phyloP scores from a whole-genome alignment of 116 monocot genomes.

The Phalaenopsis hybrid region DNA sequence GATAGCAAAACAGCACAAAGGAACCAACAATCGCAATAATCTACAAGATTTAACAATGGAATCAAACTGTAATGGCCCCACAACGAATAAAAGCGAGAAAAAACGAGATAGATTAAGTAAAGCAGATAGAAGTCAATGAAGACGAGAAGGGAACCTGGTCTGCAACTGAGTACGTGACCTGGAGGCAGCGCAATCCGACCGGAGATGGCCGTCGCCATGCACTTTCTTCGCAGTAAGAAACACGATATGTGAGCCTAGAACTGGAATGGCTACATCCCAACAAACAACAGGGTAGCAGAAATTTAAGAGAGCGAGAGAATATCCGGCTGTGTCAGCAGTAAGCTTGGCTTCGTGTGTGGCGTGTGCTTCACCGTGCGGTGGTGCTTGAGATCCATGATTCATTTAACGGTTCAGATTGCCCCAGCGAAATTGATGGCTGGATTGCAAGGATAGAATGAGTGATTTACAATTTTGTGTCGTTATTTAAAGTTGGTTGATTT shows the following conservation, averaged over 20 bases:
- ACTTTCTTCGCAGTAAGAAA: neutral
- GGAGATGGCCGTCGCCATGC: conserved; percentile 1
- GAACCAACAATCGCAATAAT: no score
- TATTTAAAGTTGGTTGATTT: no score
- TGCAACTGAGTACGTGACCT: neutral
- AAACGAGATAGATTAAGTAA: neutral
- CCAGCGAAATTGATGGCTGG: neutral
- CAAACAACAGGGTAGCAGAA: neutral
- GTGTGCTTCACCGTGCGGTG: neutral
- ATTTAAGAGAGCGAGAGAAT: neutral
- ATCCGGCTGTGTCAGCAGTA: neutral
- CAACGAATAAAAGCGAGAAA: neutral
- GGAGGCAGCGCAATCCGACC: neutral
- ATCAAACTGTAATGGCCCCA: no score
- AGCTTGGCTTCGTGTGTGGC: neutral
- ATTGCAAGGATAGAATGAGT: no score
- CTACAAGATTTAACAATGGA: no score
- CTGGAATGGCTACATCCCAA: neutral
- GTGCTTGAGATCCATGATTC: neutral
- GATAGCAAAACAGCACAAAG: neutral
- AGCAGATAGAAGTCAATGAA: neutral
- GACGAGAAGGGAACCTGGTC: neutral
- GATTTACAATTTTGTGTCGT: no score
- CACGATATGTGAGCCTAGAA: neutral
- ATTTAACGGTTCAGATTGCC: neutral